A percentile compares a stretch with the other conserved stretches of the same genome.
phyloP scores from a whole-genome alignment of 495 filamentous ascomycete species.

The Penicillium goetzii region DNA sequence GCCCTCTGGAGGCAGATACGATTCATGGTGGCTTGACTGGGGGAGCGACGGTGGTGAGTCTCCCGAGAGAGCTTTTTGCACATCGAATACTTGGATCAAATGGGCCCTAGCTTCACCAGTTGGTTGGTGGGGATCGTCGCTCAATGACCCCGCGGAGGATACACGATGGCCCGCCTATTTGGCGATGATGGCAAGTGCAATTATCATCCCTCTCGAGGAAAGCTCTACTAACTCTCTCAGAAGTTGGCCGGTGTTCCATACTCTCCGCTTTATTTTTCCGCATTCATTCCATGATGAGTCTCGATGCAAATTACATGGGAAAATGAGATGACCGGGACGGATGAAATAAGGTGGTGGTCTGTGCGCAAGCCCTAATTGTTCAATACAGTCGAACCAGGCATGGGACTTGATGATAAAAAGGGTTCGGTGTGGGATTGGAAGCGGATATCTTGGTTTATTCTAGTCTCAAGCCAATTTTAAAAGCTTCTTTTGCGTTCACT shows the following conservation, averaged over 20 bases:
- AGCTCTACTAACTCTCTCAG: not conserved
- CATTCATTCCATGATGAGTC: not conserved
- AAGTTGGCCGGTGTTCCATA: no score
- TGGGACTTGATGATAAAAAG: not conserved
- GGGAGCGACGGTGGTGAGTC: no score
- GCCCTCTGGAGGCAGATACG: no score
- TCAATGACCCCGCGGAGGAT: not conserved
- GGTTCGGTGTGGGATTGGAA: not conserved
- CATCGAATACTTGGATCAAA: no score
- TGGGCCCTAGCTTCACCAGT: not conserved
- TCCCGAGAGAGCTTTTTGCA: no score
- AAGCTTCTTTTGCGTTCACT: no score
- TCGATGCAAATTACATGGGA: not conserved
- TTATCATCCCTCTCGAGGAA: not conserved
- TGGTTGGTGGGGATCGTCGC: not conserved
- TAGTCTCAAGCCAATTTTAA: not conserved
- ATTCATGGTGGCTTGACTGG: no score
- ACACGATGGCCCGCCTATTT: not conserved
- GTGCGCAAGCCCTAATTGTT: not conserved
- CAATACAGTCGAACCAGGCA: not conserved
- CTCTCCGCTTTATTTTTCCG: no score
- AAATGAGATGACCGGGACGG: not conserved
- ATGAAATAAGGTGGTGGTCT: constrained; percentile 4
- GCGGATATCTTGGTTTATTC: not conserved
- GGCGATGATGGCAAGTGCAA: not conserved